phyloP scores from a whole-genome alignment of 129 eudicot species.

The Arctium minus region DNA sequence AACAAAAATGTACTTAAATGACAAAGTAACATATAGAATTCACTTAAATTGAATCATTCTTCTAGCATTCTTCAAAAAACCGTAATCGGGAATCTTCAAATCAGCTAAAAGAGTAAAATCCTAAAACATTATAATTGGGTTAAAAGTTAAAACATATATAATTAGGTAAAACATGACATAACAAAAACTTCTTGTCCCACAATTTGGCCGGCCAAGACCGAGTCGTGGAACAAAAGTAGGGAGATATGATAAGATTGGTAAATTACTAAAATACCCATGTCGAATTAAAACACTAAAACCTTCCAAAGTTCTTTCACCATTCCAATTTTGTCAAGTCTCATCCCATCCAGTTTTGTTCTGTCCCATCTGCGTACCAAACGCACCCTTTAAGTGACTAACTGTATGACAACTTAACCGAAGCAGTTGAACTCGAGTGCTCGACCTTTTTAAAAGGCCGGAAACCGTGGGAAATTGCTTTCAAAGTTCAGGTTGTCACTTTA shows the following conservation, averaged over 20 bases:
- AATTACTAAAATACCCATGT: not conserved
- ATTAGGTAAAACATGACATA: not conserved
- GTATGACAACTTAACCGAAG: not conserved
- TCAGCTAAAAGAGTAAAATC: not conserved
- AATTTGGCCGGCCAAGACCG: not conserved
- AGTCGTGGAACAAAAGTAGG: not conserved
- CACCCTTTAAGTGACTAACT: too few species aligned
- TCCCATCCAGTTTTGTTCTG: not conserved
- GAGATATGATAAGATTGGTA: not conserved
- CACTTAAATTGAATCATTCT: not conserved
- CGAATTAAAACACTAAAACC: not conserved
- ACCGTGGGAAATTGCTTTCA: not conserved
- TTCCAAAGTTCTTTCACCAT: too few species aligned
- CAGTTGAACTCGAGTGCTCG: slow-evolving; percentile 8
- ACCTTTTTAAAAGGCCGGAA: not conserved
- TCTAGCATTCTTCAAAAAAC: not conserved
- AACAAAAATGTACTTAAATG: not conserved
- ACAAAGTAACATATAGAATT: too few species aligned
- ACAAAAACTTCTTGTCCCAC: not conserved
- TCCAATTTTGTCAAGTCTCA: too few species aligned
- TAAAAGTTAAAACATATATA: not conserved
- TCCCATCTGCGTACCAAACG: not conserved
- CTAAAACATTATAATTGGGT: not conserved
- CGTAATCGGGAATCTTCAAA: not conserved
- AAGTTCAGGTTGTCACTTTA: not conserved